These are phyloP conservation scores for Ceriops zippeliana DNA, from an alignment of 345 rosid genomes.

Conservation along the genomic window DNA sequence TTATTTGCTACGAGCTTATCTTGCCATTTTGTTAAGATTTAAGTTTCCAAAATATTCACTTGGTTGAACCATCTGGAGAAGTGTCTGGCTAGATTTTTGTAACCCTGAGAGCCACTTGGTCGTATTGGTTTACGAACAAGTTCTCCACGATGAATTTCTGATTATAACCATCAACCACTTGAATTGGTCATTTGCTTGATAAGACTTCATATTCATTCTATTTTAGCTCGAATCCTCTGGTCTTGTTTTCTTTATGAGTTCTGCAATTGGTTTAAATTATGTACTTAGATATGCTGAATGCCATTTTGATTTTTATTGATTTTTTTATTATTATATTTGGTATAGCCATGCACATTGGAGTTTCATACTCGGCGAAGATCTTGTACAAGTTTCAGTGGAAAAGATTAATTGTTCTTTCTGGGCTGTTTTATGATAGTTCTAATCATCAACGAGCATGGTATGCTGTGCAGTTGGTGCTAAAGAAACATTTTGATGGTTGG, in stretches of 20 bases:
- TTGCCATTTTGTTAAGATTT: background rate
- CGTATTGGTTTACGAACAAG: background rate
- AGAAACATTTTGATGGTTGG: slow-evolving; percentile 93
- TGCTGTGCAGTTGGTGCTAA: slow-evolving; percentile 65
- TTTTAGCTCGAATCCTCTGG: background rate
- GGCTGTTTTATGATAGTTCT: slow-evolving; percentile 10
- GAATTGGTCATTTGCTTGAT: background rate
- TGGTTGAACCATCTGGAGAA: background rate
- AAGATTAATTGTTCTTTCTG: slow-evolving; percentile 12
- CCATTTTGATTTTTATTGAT: background rate
- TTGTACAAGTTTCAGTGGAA: slow-evolving; percentile 9
- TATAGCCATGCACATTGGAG: slow-evolving; percentile 71
- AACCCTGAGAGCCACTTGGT: background rate
- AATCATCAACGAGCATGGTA: slow-evolving; percentile 5
- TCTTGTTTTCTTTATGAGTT: background rate
- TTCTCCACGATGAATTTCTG: background rate
- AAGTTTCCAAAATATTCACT: background rate
- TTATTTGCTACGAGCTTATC: background rate
- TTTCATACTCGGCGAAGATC: slow-evolving; percentile 58
- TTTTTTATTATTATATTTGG: background rate
- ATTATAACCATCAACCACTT: background rate
- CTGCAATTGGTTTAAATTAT: background rate
- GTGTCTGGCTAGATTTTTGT: background rate
- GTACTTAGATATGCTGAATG: background rate
- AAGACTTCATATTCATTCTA: background rate